Evolutionary conservation across 345 rosid species (phyloP).

Genomic region (Dipteronia dyeriana): DNA sequence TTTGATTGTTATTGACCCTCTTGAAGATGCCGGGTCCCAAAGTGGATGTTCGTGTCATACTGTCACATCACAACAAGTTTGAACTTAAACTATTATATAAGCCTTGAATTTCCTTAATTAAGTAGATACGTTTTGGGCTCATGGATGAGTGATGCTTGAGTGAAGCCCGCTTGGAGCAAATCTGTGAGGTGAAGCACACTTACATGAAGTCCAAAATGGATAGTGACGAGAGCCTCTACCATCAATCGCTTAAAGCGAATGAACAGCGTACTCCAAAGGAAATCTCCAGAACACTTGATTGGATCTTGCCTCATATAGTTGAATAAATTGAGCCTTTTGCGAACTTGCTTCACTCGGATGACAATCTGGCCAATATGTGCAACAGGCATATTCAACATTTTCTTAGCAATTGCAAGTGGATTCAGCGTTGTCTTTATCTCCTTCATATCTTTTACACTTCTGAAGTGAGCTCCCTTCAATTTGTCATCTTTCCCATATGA

Average conservation of each 20-base stretch:
- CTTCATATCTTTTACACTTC: not conserved
- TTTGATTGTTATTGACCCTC: not conserved
- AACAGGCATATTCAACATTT: not conserved
- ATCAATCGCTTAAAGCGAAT: not conserved
- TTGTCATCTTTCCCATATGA: not conserved
- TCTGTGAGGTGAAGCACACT: not conserved
- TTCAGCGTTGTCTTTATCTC: not conserved
- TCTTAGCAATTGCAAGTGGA: not conserved
- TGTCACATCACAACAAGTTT: not conserved
- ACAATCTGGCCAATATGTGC: not conserved
- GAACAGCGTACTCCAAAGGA: not conserved
- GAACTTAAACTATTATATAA: not conserved
- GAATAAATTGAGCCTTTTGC: not conserved
- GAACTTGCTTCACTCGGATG: not conserved
- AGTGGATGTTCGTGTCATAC: not conserved
- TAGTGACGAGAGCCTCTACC: not conserved
- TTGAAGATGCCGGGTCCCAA: not conserved
- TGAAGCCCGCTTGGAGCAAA: not conserved
- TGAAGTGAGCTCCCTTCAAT: not conserved
- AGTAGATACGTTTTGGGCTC: not conserved
- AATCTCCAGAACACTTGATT: not conserved
- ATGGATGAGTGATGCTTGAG: not conserved
- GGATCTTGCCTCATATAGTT: not conserved
- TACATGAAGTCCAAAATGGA: not conserved
- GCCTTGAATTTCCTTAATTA: not conserved